Conservation (phyloP, 2,329 filamentous ascomycete species). For the Fonsecaea nubica region DNA sequence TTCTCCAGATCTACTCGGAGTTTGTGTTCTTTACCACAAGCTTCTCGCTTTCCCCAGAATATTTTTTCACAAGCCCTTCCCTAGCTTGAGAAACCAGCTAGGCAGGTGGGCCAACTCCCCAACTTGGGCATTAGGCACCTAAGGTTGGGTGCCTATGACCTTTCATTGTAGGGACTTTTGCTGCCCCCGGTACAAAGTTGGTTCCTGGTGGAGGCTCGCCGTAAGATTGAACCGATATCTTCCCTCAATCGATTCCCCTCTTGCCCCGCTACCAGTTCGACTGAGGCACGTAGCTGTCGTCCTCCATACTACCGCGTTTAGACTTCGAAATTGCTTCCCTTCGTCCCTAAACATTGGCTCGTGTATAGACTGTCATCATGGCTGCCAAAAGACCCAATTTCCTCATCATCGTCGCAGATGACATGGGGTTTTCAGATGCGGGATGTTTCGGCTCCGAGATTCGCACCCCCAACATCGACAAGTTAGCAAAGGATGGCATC, state of each 20-base stretch:
- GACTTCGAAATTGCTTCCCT: neutral
- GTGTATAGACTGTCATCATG: conserved; percentile 5
- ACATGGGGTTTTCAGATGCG: conserved; percentile 67
- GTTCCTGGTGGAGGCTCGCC: neutral
- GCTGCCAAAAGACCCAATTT: conserved; percentile 61
- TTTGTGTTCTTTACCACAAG: neutral
- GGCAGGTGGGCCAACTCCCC: neutral
- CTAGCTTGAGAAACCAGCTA: neutral
- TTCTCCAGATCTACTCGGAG: neutral
- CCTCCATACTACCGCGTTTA: neutral
- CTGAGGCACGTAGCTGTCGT: neutral
- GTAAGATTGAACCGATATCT: conserved; percentile 18
- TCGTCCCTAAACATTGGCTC: neutral
- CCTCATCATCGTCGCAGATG: conserved; percentile 65
- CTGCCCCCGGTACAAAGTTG: neutral
- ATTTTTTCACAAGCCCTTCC: neutral
- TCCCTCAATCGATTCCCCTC: neutral
- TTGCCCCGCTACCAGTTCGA: neutral
- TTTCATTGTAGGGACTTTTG: neutral
- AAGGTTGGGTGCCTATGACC: neutral
- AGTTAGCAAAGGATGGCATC: conserved; percentile 59
- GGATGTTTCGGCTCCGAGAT: conserved; percentile 67
- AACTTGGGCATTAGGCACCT: neutral
- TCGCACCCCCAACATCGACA: conserved; percentile 65
- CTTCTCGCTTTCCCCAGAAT: neutral